Percentiles rank a stretch among this genome's conserved stretches.
Evolutionary conservation across 768 basidiomycete species (phyloP).

Genomic region (Phylloporus sp.): DNA sequence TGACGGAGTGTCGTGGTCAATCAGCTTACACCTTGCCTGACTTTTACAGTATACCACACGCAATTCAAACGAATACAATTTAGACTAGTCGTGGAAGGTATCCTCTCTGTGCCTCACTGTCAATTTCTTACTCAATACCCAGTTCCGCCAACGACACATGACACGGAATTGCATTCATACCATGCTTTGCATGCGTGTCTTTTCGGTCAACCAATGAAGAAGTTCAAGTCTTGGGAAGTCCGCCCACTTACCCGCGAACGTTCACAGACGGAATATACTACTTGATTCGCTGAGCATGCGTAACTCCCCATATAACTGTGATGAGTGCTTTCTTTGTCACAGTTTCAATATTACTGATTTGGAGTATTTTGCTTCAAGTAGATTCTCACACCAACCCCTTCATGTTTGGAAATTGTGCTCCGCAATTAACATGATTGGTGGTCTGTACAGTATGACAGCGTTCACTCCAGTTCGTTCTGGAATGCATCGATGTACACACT

Average conservation of each 20-base stretch:
- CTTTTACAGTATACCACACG: neutral
- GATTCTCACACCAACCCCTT: too few species aligned
- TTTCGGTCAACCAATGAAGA: slow-evolving; percentile 1
- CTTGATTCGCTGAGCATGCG: too few species aligned
- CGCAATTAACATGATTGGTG: neutral
- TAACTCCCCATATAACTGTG: too few species aligned
- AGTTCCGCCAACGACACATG: slow-evolving; percentile 1
- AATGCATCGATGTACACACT: neutral
- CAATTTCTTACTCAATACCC: neutral
- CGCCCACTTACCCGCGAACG: too few species aligned
- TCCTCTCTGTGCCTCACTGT: neutral
- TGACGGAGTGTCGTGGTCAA: neutral
- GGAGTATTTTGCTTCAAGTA: too few species aligned
- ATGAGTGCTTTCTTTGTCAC: too few species aligned
- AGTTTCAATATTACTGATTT: too few species aligned
- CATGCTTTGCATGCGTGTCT: neutral
- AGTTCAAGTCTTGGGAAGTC: too few species aligned
- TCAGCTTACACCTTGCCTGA: neutral
- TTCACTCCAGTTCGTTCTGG: neutral
- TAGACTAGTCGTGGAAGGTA: slow-evolving; percentile 1
- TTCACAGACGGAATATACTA: too few species aligned
- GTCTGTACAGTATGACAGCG: too few species aligned
- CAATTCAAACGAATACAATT: neutral
- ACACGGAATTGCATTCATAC: neutral
- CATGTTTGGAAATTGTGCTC: neutral